These are phyloP conservation scores for Beverwykella pulmonaria DNA, from an alignment of 495 filamentous ascomycete species.

Conservation along the genomic window DNA sequence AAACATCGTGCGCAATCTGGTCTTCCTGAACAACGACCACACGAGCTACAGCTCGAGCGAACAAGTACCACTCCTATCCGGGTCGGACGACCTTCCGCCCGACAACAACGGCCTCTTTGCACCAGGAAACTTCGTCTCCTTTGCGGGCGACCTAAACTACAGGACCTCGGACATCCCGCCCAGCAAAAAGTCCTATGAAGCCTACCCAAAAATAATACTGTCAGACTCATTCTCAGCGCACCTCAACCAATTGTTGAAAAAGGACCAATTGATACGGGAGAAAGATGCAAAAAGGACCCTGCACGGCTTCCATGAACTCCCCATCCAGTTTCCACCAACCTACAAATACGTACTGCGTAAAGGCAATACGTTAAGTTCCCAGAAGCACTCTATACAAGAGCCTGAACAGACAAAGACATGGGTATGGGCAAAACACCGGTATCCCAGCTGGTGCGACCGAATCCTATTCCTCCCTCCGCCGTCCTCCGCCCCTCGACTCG, in stretches of 20 bases:
- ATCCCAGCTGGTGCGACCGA: slow-evolving; percentile 93
- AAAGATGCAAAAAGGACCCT: slow-evolving; percentile 63
- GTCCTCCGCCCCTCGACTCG: slow-evolving; percentile 37
- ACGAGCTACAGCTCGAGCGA: slow-evolving; percentile 41
- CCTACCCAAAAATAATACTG: slow-evolving; percentile 64
- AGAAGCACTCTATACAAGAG: slow-evolving; percentile 32
- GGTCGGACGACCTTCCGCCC: slow-evolving; percentile 27
- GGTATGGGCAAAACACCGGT: slow-evolving; percentile 77
- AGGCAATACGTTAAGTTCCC: slow-evolving; percentile 48
- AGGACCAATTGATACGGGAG: slow-evolving; percentile 79
- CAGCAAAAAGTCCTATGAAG: slow-evolving; percentile 49
- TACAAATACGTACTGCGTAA: slow-evolving; percentile 71
- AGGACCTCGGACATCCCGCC: slow-evolving; percentile 70
- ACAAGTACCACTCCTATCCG: slow-evolving; percentile 52
- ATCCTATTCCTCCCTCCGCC: slow-evolving; percentile 66
- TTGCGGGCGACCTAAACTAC: slow-evolving; percentile 95
- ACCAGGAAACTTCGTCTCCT: slow-evolving; percentile 74
- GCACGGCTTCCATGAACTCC: slow-evolving; percentile 74
- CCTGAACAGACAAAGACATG: slow-evolving; percentile 52
- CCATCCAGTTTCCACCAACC: slow-evolving; percentile 82
- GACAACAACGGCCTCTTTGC: slow-evolving; percentile 63
- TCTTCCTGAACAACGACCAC: slow-evolving; percentile 60
- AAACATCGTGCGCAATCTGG: slow-evolving; percentile 73
- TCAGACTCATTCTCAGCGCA: slow-evolving; percentile 54
- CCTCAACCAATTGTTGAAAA: slow-evolving; percentile 63